Base-by-base conservation (phyloP, 441 rosid species). In the Rhodomyrtus psidioides region DNA sequence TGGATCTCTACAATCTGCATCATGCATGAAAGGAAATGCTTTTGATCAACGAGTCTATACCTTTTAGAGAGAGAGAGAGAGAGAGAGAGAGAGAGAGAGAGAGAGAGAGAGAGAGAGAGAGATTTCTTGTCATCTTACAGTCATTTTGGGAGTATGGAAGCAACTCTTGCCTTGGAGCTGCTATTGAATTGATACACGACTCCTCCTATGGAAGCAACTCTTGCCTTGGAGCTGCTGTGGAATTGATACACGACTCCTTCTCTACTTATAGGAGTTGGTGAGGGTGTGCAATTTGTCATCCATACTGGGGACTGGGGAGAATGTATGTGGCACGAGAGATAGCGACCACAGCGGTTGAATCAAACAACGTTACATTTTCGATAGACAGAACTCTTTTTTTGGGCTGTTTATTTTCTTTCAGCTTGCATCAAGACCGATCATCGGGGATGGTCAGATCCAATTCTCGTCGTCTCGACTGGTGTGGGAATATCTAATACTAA, bases 1-100 rank as follows among this genome's bases (percentile, higher is more conserved):
- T 86, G 79, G 85, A 82, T 86, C 87, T 86, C 87, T 39, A 86
- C 60, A 60, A 86, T 74, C 87, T 86, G 87, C 26, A 62, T 3
- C 15, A 55, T 53, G 15, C 24, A 6, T 44, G 49, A 8, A 44
- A 44, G 49, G 49, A 44, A 46, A 10, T 46, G 51, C 51, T 46
- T 46, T 9, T 46, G 51, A 46, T 39, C 76, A 23, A 14, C 17
- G 15, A 12, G 39, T n/a, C 7, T 15, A 19, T n/a, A 6, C 10
- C 24, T 6, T 42, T 6, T 42, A 42, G 7, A 42, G 27, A 26
- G 53, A 51, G 53, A 51, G 53, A 51, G 53, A 51, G 53, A 49
- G 53, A 49, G 53, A 49, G 53, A 49, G 53, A 49, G 53, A 49
- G 53, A 49, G 53, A 51, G 53, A 27, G 28, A 58, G 65, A 58